These are phyloP conservation scores for Leishmania arabica DNA, from an alignment of 208 protist genomes.

Conservation along the genomic window DNA sequence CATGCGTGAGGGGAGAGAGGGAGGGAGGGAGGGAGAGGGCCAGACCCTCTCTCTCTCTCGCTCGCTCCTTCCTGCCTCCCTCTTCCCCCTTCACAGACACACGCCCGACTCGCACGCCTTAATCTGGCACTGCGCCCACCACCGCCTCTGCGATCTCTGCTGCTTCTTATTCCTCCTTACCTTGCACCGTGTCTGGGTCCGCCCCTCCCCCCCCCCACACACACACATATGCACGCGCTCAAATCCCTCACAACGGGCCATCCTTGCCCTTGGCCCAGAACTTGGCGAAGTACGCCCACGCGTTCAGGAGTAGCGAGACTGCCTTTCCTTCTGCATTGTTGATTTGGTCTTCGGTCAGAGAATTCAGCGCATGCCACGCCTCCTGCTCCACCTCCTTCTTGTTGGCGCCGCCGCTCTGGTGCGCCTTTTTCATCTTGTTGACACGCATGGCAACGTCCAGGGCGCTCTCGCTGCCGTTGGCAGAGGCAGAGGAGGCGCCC, in stretches of 20 bases:
- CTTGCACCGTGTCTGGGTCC: neutral
- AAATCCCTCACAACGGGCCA: conserved; percentile 42
- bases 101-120: neutral
- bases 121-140: neutral
- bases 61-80: no score
- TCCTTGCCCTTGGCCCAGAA: conserved; percentile 90
- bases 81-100: neutral
- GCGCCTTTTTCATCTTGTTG: conserved; percentile 82
- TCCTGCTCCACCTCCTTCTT: conserved; percentile 79
- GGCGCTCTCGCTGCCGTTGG: conserved; percentile 42
- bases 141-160: neutral
- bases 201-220: neutral
- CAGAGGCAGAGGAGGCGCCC: conserved; percentile 7
- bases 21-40: no score
- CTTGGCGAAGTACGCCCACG: conserved; percentile 93
- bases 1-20: neutral
- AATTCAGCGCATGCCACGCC: conserved; percentile 80
- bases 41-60: neutral
- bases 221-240: neutral
- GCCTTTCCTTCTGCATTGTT: conserved; percentile 89
- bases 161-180: neutral
- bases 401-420: conserved; percentile 68
- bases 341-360: conserved; percentile 80
- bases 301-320: conserved; percentile 85
- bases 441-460: conserved; percentile 89